A percentile compares a stretch with the other conserved stretches of the same genome.
These are phyloP conservation scores for Calcarisporium arbuscula DNA, from an alignment of 2,329 filamentous ascomycete species.

Conservation along the genomic window DNA sequence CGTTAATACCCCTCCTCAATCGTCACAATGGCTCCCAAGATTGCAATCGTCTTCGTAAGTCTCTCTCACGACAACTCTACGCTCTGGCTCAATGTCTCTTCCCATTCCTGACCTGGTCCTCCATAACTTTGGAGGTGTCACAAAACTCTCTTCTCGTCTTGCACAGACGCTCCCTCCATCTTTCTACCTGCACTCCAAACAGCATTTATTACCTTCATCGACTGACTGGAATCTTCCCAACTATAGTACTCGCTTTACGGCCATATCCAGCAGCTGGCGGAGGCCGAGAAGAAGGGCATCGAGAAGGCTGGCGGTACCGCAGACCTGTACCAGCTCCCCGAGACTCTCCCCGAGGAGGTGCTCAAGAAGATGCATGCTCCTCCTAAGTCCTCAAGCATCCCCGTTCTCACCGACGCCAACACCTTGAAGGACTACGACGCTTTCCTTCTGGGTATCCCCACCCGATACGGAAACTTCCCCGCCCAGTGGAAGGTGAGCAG, in stretches of 20 bases:
- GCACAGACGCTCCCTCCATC: background rate
- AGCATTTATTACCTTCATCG: background rate
- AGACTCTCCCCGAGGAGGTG: slow-evolving; percentile 82
- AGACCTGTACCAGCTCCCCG: slow-evolving; percentile 80
- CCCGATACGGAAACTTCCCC: slow-evolving; percentile 94
- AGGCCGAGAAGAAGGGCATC: slow-evolving; percentile 87
- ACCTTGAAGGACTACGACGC: slow-evolving; percentile 73
- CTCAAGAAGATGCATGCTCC: slow-evolving; percentile 88
- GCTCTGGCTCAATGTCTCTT: background rate
- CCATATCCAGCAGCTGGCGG: slow-evolving; percentile 76
- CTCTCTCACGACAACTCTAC: slow-evolving; percentile 1
- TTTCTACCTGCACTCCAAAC: background rate
- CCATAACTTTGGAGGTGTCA: background rate
- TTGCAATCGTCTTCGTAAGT: slow-evolving; percentile 84
- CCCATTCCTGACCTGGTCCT: background rate
- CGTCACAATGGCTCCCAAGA: slow-evolving; percentile 74
- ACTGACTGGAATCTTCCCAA: background rate
- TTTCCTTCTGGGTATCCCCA: slow-evolving; percentile 91
- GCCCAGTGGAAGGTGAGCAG: slow-evolving; percentile 75
- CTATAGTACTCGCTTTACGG: slow-evolving; percentile 89
- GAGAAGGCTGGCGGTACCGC: slow-evolving; percentile 76
- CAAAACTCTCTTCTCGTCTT: background rate
- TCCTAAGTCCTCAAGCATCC: slow-evolving; percentile 61
- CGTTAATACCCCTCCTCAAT: too few species aligned
- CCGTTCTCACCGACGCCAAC: slow-evolving; percentile 50